These are phyloP conservation scores for Ophiosphaerella korrae DNA, from an alignment of 2,329 filamentous ascomycete genomes.

Conservation along the genomic window DNA sequence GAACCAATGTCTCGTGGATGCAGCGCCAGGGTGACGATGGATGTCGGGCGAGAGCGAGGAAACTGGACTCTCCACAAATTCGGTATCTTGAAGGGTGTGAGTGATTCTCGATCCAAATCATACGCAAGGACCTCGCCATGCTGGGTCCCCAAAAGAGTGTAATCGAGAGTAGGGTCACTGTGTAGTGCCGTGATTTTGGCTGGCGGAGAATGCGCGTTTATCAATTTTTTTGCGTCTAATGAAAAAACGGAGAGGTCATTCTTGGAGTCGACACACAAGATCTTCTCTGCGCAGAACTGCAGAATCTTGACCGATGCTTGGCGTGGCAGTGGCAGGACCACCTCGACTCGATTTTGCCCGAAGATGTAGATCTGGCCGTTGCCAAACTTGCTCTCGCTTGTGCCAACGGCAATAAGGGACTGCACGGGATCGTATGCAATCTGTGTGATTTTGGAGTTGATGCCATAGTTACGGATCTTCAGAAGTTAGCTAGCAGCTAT, in stretches of 20 bases:
- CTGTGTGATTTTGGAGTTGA: constrained; percentile 70
- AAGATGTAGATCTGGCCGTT: constrained; percentile 88
- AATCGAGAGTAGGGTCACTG: constrained; percentile 90
- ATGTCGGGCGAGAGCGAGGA: constrained; percentile 66
- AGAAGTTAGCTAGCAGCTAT: constrained; percentile 21
- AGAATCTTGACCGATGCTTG: constrained; percentile 76
- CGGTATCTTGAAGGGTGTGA: constrained; percentile 79
- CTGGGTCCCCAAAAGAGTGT: constrained; percentile 83
- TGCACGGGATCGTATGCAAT: constrained; percentile 93
- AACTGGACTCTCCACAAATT: constrained; percentile 84
- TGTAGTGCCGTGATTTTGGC: constrained; percentile 75
- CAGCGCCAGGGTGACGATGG: constrained; percentile 78
- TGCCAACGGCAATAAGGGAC: constrained; percentile 89
- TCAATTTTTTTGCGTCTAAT: constrained; percentile 68
- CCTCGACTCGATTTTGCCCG: constrained; percentile 79
- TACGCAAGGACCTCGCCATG: constrained; percentile 89
- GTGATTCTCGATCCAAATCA: constrained; percentile 80
- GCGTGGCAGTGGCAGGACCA: constrained; percentile 72
- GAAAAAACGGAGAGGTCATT: constrained; percentile 88
- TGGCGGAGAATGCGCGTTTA: constrained; percentile 75
- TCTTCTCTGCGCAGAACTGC: constrained; percentile 84
- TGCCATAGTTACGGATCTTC: constrained; percentile 54
- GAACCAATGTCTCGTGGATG: constrained; percentile 93
- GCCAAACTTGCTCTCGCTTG: constrained; percentile 83
- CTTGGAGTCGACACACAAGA: constrained; percentile 82